Percentiles rank a stretch among this genome's conserved stretches.
Conservation (phyloP, 2,329 filamentous ascomycete species). For the Penicillium freii region DNA sequence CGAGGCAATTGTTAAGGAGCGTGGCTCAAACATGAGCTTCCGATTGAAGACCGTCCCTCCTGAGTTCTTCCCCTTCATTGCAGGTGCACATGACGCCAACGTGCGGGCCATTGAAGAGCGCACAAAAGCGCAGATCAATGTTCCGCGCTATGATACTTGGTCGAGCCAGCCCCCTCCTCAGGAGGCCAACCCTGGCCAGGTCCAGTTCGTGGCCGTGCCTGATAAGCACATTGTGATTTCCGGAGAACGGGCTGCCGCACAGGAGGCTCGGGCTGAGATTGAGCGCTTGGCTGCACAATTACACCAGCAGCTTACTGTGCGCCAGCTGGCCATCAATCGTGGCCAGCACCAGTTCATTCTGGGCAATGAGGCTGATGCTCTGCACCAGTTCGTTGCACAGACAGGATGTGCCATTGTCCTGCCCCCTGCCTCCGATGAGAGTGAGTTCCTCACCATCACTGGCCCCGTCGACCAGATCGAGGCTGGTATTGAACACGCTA, state of each 20-base stretch:
- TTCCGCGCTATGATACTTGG: slow-evolving; percentile 79
- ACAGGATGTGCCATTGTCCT: slow-evolving; percentile 89
- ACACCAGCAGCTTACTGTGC: slow-evolving; percentile 69
- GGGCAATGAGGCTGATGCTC: slow-evolving; percentile 73
- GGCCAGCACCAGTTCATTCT: slow-evolving; percentile 94
- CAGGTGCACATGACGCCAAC: slow-evolving; percentile 69
- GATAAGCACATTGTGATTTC: slow-evolving; percentile 80
- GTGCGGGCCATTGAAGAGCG: slow-evolving; percentile 67
- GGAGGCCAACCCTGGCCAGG: slow-evolving; percentile 61
- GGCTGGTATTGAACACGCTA: slow-evolving; percentile 74
- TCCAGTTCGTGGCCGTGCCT: slow-evolving; percentile 67
- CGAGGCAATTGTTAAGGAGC: slow-evolving; percentile 81
- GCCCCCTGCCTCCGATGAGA: slow-evolving; percentile 71
- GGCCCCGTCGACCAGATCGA: slow-evolving; percentile 73
- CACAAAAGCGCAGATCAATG: slow-evolving; percentile 74
- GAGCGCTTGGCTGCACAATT: slow-evolving; percentile 76
- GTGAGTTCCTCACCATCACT: slow-evolving; percentile 79
- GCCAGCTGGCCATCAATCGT: slow-evolving; percentile 78
- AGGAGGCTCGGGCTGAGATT: slow-evolving; percentile 74
- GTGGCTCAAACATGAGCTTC: slow-evolving; percentile 75
- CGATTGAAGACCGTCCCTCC: slow-evolving; percentile 81
- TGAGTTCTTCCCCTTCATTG: slow-evolving; percentile 94
- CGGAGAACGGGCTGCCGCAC: slow-evolving; percentile 79
- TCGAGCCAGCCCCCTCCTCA: slow-evolving; percentile 65
- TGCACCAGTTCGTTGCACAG: slow-evolving; percentile 82